Percentiles rank a stretch among this genome's conserved stretches.
These are phyloP conservation scores for Penicillium argentinense DNA, from an alignment of 495 filamentous ascomycete genomes.

Conservation along the genomic window DNA sequence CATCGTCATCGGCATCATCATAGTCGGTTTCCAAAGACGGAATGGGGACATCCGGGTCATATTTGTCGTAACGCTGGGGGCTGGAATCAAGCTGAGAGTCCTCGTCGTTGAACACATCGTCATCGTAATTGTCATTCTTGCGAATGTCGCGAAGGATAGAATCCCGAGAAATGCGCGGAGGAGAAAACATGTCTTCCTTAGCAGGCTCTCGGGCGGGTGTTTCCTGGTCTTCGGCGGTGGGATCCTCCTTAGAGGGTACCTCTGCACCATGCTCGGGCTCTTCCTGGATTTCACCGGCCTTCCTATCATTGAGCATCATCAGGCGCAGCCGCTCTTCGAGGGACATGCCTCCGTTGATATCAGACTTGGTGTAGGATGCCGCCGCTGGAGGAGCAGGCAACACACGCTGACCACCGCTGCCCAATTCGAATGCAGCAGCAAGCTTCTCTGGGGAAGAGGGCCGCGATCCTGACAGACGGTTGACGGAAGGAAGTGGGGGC, in stretches of 20 bases:
- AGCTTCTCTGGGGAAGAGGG: conserved; percentile 49
- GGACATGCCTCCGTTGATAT: conserved; percentile 71
- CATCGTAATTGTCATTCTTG: conserved; percentile 58
- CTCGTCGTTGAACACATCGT: conserved; percentile 59
- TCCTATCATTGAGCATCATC: conserved; percentile 71
- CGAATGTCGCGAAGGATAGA: conserved; percentile 89
- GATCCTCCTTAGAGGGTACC: neutral
- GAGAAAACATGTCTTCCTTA: conserved; percentile 32
- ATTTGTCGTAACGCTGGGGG: conserved; percentile 49
- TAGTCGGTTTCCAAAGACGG: conserved; percentile 61
- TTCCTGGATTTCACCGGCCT: conserved; percentile 51
- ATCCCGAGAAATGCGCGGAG: conserved; percentile 85
- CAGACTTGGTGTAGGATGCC: conserved; percentile 64
- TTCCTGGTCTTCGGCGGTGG: neutral
- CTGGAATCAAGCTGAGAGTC: conserved; percentile 56
- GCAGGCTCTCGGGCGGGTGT: neutral
- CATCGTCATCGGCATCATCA: conserved; percentile 60
- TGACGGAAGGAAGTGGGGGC: conserved; percentile 66
- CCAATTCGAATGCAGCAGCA: conserved; percentile 63
- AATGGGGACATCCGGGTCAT: conserved; percentile 85
- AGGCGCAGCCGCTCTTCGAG: conserved; percentile 78
- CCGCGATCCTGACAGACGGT: conserved; percentile 33
- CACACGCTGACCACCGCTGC: conserved; percentile 56
- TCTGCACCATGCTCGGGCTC: conserved; percentile 6
- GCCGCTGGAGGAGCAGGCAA: conserved; percentile 65